Conservation (phyloP, 805 yeast genomes). For the Tetrapisispora namnaoensis region DNA sequence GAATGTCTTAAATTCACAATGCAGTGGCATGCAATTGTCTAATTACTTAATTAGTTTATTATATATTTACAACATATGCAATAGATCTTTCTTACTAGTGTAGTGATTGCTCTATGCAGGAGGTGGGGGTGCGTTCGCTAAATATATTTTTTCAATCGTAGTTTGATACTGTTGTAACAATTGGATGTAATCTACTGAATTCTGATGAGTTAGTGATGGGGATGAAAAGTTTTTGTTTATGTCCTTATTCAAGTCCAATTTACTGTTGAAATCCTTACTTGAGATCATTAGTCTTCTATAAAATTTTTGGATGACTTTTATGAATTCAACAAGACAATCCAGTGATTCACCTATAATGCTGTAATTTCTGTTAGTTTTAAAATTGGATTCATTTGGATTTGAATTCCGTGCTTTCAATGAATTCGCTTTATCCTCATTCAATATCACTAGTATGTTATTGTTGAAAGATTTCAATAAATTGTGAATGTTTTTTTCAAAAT, state of each 20-base stretch:
- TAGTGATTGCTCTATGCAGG: constrained; percentile 7
- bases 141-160: constrained; percentile 24
- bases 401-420: neutral
- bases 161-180: constrained; percentile 18
- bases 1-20: too few species aligned
- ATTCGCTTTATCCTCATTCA: constrained; percentile 9
- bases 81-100: neutral
- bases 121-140: constrained; percentile 30
- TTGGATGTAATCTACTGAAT: constrained; percentile 13
- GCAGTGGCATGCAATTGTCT: too few species aligned
- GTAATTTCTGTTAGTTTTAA: constrained; percentile 24
- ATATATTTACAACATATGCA: neutral
- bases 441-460: constrained; percentile 24
- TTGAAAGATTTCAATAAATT: constrained; percentile 45
- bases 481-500: constrained; percentile 35
- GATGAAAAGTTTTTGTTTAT: neutral
- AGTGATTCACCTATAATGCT: constrained; percentile 36
- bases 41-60: too few species aligned
- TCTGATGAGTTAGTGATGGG: neutral
- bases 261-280: constrained; percentile 18
- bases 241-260: neutral
- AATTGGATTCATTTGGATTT: constrained; percentile 5
- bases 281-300: constrained; percentile 20
- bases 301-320: constrained; percentile 22
- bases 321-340: constrained; percentile 33